phyloP scores from a whole-genome alignment of 805 yeast genomes.

The Pichia californica region DNA sequence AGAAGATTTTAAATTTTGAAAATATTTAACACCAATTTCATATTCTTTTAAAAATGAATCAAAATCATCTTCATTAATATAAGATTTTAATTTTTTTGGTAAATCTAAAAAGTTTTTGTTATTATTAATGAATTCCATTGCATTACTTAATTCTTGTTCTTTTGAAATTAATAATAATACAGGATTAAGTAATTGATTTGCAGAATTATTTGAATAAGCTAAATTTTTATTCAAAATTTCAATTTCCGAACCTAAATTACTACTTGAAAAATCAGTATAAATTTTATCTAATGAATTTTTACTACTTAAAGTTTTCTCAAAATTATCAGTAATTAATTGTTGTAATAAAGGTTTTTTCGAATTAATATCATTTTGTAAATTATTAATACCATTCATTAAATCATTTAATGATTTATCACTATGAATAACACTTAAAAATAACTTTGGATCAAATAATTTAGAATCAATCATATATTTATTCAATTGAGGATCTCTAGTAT shows the following conservation, averaged over 20 bases:
- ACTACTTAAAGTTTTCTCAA: constrained; percentile 55
- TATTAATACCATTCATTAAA: constrained; percentile 40
- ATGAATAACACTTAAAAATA: constrained; percentile 51
- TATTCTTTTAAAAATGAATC: constrained; percentile 53
- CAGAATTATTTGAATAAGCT: constrained; percentile 41
- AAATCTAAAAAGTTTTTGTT: constrained; percentile 50
- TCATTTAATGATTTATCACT: constrained; percentile 47
- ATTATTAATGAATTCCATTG: constrained; percentile 45
- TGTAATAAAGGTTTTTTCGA: constrained; percentile 45
- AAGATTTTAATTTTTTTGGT: constrained; percentile 41
- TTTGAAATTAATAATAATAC: constrained; percentile 44
- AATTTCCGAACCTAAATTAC: constrained; percentile 18
- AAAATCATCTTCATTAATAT: constrained; percentile 46
- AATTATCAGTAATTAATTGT: constrained; percentile 50
- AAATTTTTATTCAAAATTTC: constrained; percentile 31
- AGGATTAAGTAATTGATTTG: constrained; percentile 53
- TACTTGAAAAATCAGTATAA: constrained; percentile 42
- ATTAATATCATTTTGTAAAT: constrained; percentile 43
- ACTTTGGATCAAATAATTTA: constrained; percentile 51
- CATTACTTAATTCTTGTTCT: constrained; percentile 41
- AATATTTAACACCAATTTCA: constrained; percentile 35
- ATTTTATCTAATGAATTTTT: constrained; percentile 60
- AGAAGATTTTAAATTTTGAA: constrained; percentile 10
- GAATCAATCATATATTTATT: constrained; percentile 46
- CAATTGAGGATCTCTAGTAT: constrained; percentile 31